Base-by-base conservation (phyloP, 2,329 filamentous ascomycete species). In the Monilinia vaccinii-corymbosi region DNA sequence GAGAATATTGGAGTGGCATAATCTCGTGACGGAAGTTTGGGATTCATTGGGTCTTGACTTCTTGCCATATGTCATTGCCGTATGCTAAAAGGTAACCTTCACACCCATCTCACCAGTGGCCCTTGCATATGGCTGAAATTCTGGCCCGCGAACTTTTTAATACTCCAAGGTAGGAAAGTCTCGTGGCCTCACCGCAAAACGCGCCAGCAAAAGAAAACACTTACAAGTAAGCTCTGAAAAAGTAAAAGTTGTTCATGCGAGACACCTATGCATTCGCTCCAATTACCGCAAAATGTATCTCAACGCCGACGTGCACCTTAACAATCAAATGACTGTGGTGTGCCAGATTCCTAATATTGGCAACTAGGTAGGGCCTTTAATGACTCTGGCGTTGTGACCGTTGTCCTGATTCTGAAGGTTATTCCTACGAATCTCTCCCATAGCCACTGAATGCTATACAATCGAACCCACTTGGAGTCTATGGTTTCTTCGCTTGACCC, bases 401-500 rank as follows among this genome's bases (percentile, higher is more conserved):
- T 13, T 42, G 23, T 32, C 18, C 32, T 44, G 13, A 44, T 53
- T 16, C 7, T 34, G 23, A 57, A 59, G 21, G 13, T 14, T n/a
- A 21, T 36, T n/a, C 18, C 18, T 46, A n/a, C 21, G 8, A 18
- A 44, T 32, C 21, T 18, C 3, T 6, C 10, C 23, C 38, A 13
- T 53, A 16, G 38, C 32, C 7, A n/a, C n/a, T 11, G 47, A 50
- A 36, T 36, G 11, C 23, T 23, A 18, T 31, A 21, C 10, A 40
- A 45, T 45, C 10, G 25, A 53, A 53, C 4, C 31, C n/a, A 16
- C 25, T 46, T 21, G 16, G 47, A 36, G 18, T 36, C 32, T 59
- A 65, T 46, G 55, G 31, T 38, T 64, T 66, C 44, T 42, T 56
- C 11, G 59, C 14, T 28, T 4, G 25, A 9, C 60, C 58, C 60